phyloP scores from a whole-genome alignment of 1,284 basidiomycete genomes.

The Fomes fomentarius region DNA sequence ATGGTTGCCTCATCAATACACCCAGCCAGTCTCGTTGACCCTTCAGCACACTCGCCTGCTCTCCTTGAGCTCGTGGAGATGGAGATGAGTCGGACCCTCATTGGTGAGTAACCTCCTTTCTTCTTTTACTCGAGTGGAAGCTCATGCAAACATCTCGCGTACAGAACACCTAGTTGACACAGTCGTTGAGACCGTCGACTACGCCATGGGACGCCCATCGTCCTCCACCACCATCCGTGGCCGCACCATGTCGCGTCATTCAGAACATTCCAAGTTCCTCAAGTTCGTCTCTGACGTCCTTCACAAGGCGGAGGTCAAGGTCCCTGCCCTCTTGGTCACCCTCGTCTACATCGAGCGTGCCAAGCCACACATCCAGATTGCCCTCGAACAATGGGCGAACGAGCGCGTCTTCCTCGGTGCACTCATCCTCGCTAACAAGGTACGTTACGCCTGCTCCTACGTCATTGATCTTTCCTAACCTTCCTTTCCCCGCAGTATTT shows the following conservation, averaged over 20 bases:
- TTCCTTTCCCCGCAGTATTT: conserved; percentile 51
- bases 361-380: conserved; percentile 73
- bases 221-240: conserved; percentile 53
- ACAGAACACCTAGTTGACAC: conserved; percentile 70
- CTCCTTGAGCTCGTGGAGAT: conserved; percentile 66
- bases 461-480: conserved; percentile 14
- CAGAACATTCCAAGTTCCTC: conserved; percentile 58
- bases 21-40: conserved; percentile 64
- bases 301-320: conserved; percentile 66
- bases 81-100: conserved; percentile 58
- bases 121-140: conserved; percentile 4
- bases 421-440: conserved; percentile 73
- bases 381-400: conserved; percentile 77
- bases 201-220: conserved; percentile 64
- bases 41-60: conserved; percentile 59
- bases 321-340: conserved; percentile 62
- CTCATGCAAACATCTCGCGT: conserved; percentile 11
- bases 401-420: conserved; percentile 78
- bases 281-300: conserved; percentile 68
- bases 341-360: conserved; percentile 75
- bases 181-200: conserved; percentile 72
- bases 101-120: conserved; percentile 49
- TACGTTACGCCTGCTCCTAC: conserved; percentile 38
- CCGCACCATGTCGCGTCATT: conserved; percentile 47
- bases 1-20: conserved; percentile 45